Evolutionary conservation across 2,329 filamentous ascomycete genomes (phyloP).

Genomic region (Clonostachys rosea): DNA sequence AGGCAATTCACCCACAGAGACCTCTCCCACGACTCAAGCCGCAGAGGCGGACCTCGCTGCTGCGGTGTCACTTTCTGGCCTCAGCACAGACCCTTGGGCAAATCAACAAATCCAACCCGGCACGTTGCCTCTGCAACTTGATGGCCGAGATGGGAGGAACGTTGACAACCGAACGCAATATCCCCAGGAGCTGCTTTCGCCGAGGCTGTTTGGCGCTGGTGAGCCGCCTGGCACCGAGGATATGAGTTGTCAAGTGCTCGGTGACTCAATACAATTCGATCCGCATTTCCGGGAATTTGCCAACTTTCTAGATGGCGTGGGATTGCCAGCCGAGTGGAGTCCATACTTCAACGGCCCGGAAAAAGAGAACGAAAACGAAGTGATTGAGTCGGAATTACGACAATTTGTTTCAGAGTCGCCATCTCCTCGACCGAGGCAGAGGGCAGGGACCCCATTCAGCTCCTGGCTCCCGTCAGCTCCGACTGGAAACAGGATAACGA

Average conservation of each 20-base stretch:
- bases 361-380: constrained; percentile 9
- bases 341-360: constrained; percentile 23
- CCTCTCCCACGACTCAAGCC: neutral
- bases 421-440: constrained; percentile 4
- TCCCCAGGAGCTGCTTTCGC: constrained; percentile 16
- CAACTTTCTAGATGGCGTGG: constrained; percentile 28
- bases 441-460: constrained; percentile 26
- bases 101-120: neutral
- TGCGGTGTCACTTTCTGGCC: constrained; percentile 22
- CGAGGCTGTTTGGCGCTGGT: constrained; percentile 3
- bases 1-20: constrained; percentile 13
- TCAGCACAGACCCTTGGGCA: constrained; percentile 15
- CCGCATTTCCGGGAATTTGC: constrained; percentile 29
- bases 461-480: constrained; percentile 30
- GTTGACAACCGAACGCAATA: constrained; percentile 8
- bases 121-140: neutral
- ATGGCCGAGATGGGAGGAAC: neutral
- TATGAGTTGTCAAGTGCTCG: neutral
- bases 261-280: constrained; percentile 13
- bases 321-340: constrained; percentile 29
- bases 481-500: constrained; percentile 14
- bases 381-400: constrained; percentile 10
- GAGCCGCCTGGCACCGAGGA: neutral
- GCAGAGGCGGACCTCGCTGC: constrained; percentile 15
- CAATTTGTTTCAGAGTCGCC: constrained; percentile 7